Conservation (phyloP, 345 rosid species). For the Pugionium dolabratum region DNA sequence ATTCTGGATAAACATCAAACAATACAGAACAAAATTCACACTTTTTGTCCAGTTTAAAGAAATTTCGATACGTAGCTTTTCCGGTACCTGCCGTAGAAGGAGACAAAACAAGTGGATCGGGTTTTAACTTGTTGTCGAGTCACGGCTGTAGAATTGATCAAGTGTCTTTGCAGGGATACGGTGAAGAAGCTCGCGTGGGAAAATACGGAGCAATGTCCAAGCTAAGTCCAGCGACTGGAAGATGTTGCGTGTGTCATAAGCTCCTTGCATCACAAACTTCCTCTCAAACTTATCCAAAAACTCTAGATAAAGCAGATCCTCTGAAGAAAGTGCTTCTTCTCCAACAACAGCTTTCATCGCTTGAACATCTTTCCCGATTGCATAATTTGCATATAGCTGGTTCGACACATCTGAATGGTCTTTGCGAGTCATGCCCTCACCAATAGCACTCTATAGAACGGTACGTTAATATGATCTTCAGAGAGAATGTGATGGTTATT, state of each 20-base stretch:
- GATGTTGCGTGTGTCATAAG: slow-evolving; percentile 92
- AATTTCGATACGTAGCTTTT: no score
- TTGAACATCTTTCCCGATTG: slow-evolving; percentile 97
- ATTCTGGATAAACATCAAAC: no score
- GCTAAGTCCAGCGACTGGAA: slow-evolving; percentile 96
- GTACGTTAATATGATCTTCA: neutral
- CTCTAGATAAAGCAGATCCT: slow-evolving; percentile 94
- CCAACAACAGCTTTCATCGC: slow-evolving; percentile 99
- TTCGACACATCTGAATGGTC: slow-evolving; percentile 89
- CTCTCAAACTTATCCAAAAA: slow-evolving; percentile 95
- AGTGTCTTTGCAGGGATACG: slow-evolving; percentile 97
- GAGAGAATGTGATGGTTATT: neutral
- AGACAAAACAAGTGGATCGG: no score
- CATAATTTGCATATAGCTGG: slow-evolving; percentile 98
- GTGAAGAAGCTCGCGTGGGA: slow-evolving; percentile 97
- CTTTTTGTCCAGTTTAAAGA: no score
- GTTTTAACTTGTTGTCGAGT: slow-evolving; percentile 29
- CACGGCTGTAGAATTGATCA: slow-evolving; percentile 82
- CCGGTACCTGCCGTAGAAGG: no score
- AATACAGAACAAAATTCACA: no score
- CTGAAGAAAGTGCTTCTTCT: slow-evolving; percentile 99
- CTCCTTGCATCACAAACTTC: slow-evolving; percentile 93
- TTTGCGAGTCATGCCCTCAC: slow-evolving; percentile 88
- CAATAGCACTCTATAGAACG: slow-evolving; percentile 77
- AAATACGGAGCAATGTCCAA: slow-evolving; percentile 94